Evolutionary conservation across 1,139 yeast species (phyloP), one percentile per base, ranked within the genome.

Genomic region (Geotrichum carabidarum): DNA sequence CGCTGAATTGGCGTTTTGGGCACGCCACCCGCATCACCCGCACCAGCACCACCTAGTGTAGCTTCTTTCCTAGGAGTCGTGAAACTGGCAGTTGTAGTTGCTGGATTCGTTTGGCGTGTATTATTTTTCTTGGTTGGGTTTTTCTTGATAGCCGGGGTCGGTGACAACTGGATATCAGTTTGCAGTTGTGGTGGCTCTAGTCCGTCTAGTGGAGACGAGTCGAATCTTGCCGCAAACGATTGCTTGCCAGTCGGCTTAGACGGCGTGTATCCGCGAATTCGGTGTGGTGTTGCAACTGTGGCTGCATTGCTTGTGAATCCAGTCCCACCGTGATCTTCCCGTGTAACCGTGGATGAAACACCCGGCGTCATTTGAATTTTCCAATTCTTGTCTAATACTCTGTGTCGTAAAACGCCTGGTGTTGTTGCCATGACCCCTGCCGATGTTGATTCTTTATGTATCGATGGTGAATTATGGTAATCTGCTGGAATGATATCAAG

Each of bases 371-470:
- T 71, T 49, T 69, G 71, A 32, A 71, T 56, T 9, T 67, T 63
- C 74, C 73, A 71, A 50, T 65, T 68, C 49, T 64, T 62, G 57
- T 70, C 69, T 40, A 70, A 62, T 5, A 70, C 72, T 31, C 70
- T 69, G 53, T 71, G 74, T 6, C 70, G 57, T n/a, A 71, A 58
- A 11, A 61, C 58, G 37, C 58, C 56, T 8, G 51, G 50, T 2
- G 58, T 42, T 22, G 30, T 40, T 5, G 44, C n/a, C 22, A 27
- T 22, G 37, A 22, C 27, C 27, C 27, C 27, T n/a, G 40, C 15
- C 15, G 40, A 8, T 7, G 44, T 12, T 17, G 27, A 15, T 4
- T 44, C 48, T 15, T 17, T 14, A 8, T 44, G 40, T 38, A 30
- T 36, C 15, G 17, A 35, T 8, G 43, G 48, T 17, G 51, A 34